Evolutionary conservation across 2,329 filamentous ascomycete species (phyloP), one percentile per base, ranked within the genome.

Genomic region (Phyllosticta paracitricarpa): DNA sequence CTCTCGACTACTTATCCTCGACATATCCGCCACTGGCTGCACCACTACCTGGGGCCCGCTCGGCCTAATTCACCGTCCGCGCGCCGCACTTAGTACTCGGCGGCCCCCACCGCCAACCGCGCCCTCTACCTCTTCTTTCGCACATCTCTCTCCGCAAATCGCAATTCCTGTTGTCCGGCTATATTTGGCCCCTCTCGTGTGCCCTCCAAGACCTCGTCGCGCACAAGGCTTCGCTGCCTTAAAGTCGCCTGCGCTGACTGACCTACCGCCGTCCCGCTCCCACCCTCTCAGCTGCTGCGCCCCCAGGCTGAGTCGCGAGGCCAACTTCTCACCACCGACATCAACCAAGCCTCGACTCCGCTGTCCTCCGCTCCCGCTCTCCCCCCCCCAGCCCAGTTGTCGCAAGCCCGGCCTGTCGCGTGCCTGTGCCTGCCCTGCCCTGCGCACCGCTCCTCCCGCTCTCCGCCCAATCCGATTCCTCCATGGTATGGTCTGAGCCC

Each of bases 401-500:
- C 56, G 30, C 56, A 61, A 61, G 59, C 59, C 30, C 30, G 30
- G 30, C 30, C 30, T 33, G 30, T 61, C 54, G 59, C 52, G 58
- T 59, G 30, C 30, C 30, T 33, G 30, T 35, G 60, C 55, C 56
- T 58, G 54, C 28, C 35, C 55, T 52, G 55, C 55, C 56, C 54
- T 56, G 58, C 55, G 30, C 48, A 56, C 40, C 62, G 51, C 54
- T 56, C 26, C 28, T 55, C 35, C 56, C 59, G 55, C 58, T 48
- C 51, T 59, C 58, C 59, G 33, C 54, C 33, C 58, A 40, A 40
- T 40, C 60, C 62, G 62, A 64, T 60, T 30, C 61, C 54, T 56
- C 59, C 64, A 59, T 68, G 66, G 66, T 66, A 59, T 68, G 66
- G 67, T 66, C 69, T 65, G 65, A 70, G 69, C 68, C 64, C 63